phyloP scores from a whole-genome alignment of 2,329 filamentous ascomycete genomes.

The Gaeumannomyces tritici region DNA sequence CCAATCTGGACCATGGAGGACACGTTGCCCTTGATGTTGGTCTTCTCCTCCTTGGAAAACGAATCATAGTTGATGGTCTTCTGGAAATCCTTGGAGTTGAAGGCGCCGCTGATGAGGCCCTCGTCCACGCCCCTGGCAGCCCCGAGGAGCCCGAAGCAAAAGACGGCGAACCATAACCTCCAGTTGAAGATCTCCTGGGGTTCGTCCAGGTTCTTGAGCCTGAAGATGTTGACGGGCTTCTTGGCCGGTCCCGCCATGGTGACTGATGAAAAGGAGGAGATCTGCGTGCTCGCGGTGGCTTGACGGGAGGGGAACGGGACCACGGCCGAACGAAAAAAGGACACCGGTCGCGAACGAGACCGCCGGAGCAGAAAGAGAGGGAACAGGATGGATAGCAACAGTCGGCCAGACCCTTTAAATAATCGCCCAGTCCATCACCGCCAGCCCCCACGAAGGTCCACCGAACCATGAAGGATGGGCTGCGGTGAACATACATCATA shows the following conservation, averaged over 20 bases:
- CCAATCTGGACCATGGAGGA: conserved; percentile 76
- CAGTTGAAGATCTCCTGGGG: conserved; percentile 66
- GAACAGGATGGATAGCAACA: background rate
- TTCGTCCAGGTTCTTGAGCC: conserved; percentile 51
- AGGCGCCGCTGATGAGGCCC: conserved; percentile 64
- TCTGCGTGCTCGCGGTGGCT: background rate
- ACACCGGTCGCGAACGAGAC: background rate
- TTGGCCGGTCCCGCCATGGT: conserved; percentile 42
- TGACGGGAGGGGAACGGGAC: background rate
- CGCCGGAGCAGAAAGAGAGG: background rate
- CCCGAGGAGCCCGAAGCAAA: conserved; percentile 66
- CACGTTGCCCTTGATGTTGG: conserved; percentile 66
- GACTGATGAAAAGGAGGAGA: background rate
- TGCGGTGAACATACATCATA: background rate
- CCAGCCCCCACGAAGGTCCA: background rate
- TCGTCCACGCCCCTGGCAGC: conserved; percentile 71
- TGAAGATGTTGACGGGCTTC: conserved; percentile 54
- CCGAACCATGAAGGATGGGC: background rate
- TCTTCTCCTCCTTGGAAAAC: conserved; percentile 41
- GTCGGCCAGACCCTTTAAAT: background rate
- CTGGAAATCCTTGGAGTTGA: conserved; percentile 55
- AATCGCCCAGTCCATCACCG: background rate
- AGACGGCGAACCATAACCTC: conserved; percentile 67
- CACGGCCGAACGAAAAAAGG: background rate
- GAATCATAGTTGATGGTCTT: conserved; percentile 44